These are phyloP conservation scores for Whalleya microplaca DNA, from an alignment of 2,329 filamentous ascomycete species.

Conservation along the genomic window DNA sequence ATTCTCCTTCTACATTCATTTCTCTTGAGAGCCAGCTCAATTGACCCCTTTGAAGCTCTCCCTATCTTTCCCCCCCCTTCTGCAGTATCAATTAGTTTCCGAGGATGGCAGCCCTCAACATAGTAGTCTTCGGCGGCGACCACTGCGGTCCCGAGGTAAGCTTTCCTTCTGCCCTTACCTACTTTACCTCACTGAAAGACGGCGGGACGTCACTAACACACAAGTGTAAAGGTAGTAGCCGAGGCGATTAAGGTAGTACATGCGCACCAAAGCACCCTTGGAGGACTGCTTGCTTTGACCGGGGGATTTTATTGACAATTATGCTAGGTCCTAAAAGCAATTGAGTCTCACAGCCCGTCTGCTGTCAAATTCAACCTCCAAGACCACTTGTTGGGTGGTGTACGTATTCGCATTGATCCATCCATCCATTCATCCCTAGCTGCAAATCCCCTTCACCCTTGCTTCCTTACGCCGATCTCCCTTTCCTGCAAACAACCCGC, in stretches of 20 bases:
- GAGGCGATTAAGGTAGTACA: slow-evolving; percentile 78
- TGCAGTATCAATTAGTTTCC: too few species aligned
- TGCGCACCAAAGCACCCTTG: background rate
- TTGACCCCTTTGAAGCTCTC: too few species aligned
- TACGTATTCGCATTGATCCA: too few species aligned
- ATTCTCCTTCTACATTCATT: too few species aligned
- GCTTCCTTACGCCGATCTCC: background rate
- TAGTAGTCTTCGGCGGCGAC: slow-evolving; percentile 82
- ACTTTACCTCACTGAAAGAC: background rate
- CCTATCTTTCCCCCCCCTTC: too few species aligned
- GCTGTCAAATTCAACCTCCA: slow-evolving; percentile 84
- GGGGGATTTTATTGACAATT: slow-evolving; percentile 1
- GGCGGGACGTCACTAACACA: slow-evolving; percentile 1
- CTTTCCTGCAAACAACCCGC: background rate
- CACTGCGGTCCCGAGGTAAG: slow-evolving; percentile 84
- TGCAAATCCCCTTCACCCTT: too few species aligned
- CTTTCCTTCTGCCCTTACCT: slow-evolving; percentile 8
- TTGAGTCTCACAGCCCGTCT: slow-evolving; percentile 73
- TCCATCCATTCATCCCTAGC: too few species aligned
- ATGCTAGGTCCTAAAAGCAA: slow-evolving; percentile 71
- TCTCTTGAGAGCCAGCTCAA: too few species aligned
- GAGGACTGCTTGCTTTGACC: background rate
- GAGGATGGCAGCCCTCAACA: slow-evolving; percentile 72
- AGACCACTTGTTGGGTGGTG: slow-evolving; percentile 87
- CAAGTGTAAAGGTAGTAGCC: slow-evolving; percentile 63